These are phyloP conservation scores for Mycena kentingensis DNA, from an alignment of 768 basidiomycete genomes.

Conservation along the genomic window DNA sequence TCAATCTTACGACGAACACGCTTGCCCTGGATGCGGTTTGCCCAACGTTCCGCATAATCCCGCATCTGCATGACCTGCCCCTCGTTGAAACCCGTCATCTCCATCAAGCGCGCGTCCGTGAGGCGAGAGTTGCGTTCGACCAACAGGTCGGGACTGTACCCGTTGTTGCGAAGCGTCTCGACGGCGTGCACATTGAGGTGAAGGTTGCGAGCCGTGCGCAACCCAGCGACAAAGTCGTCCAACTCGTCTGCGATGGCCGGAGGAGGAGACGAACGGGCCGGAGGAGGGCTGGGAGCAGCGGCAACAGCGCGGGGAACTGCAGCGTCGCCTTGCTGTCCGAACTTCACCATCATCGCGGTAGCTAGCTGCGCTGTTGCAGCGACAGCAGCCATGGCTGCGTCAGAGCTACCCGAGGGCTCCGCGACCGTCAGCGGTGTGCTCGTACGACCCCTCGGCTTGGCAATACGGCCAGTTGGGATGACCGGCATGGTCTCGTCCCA, in stretches of 20 bases:
- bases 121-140: too few relatives aligned
- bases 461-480: neutral
- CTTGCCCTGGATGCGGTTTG: too few relatives aligned
- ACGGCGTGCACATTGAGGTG: neutral
- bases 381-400: constrained; percentile 1
- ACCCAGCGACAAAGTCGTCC: constrained; percentile 3
- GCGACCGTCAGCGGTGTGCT: neutral
- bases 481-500: constrained; percentile 6
- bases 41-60: too few relatives aligned
- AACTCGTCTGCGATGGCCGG: constrained; percentile 3
- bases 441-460: constrained; percentile 4
- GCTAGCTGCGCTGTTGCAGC: too few relatives aligned
- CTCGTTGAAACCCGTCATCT: too few relatives aligned
- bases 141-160: constrained; percentile 1
- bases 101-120: too few relatives aligned
- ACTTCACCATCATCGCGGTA: constrained; percentile 7
- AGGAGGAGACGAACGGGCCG: neutral
- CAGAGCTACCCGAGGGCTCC: neutral
- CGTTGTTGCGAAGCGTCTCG: neutral
- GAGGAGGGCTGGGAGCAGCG: neutral
- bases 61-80: too few relatives aligned
- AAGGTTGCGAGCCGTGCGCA: neutral
- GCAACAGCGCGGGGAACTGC: neutral
- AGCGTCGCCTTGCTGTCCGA: neutral
- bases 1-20: too few relatives aligned